A percentile compares a stretch with the other conserved stretches of the same genome.
phyloP scores from a whole-genome alignment of 306 rosid genomes.

The Acacia crassicarpa region DNA sequence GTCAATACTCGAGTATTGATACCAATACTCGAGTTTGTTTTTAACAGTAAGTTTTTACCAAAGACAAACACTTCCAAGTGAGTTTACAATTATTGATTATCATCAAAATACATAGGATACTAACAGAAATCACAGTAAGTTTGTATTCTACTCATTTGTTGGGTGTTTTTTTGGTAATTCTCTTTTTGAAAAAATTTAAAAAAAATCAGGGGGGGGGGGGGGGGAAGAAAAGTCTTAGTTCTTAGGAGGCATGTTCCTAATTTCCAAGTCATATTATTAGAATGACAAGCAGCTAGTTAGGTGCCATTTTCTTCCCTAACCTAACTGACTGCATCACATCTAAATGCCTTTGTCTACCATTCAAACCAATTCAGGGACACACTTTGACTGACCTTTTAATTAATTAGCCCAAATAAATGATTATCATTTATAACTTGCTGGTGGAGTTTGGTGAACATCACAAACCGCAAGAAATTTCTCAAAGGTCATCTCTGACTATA shows the following conservation, averaged over 20 bases:
- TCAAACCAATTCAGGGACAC: slow-evolving; percentile 4
- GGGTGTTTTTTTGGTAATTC: too few relatives aligned
- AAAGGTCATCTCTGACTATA: not conserved
- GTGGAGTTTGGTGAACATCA: slow-evolving; percentile 2
- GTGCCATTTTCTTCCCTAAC: slow-evolving; percentile 10
- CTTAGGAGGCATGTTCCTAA: not conserved
- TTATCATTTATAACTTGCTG: not conserved
- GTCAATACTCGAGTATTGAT: too few relatives aligned
- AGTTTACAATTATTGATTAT: too few relatives aligned
- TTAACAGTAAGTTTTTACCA: too few relatives aligned
- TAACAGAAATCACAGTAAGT: too few relatives aligned
- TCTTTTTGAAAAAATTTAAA: too few relatives aligned
- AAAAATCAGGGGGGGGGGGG: too few relatives aligned
- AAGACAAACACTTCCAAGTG: too few relatives aligned
- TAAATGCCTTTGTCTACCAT: slow-evolving; percentile 13
- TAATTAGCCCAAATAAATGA: not conserved
- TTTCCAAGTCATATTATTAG: not conserved
- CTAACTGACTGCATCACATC: not conserved
- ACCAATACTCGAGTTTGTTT: too few relatives aligned
- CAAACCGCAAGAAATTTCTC: not conserved
- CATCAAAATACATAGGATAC: too few relatives aligned
- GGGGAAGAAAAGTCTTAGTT: not conserved
- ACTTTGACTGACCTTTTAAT: slow-evolving; percentile 29
- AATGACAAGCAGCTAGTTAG: not conserved
- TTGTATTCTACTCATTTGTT: too few relatives aligned